These are phyloP conservation scores for Verticillium dahliae DNA, from an alignment of 2,329 filamentous ascomycete species.

Conservation along the genomic window DNA sequence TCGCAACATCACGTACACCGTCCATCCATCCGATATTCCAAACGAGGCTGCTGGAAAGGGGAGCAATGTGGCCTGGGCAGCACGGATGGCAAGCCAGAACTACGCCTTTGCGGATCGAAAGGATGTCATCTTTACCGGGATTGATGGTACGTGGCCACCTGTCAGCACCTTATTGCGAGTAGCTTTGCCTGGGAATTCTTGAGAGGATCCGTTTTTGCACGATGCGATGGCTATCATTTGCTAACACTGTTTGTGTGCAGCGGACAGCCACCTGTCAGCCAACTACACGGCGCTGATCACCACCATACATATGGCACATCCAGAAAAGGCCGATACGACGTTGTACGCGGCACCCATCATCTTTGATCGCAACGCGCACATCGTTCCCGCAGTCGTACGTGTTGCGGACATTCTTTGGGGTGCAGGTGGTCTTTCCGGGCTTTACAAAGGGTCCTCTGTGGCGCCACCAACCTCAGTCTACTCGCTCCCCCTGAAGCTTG, in stretches of 20 bases:
- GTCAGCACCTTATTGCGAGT: background rate
- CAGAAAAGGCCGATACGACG: conserved; percentile 54
- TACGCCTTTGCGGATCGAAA: conserved; percentile 47
- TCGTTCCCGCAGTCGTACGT: conserved; percentile 60
- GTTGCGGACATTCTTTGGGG: conserved; percentile 69
- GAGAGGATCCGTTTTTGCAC: background rate
- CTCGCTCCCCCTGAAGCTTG: conserved; percentile 59
- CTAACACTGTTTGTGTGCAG: conserved; percentile 29
- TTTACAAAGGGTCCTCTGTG: conserved; percentile 57
- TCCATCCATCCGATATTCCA: conserved; percentile 59
- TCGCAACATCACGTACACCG: conserved; percentile 58
- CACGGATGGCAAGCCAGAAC: conserved; percentile 56
- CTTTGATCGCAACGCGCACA: conserved; percentile 67
- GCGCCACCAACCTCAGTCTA: conserved; percentile 70
- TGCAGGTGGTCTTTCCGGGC: conserved; percentile 62
- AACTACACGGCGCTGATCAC: conserved; percentile 62
- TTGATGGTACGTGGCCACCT: conserved; percentile 56
- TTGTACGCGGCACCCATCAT: conserved; percentile 66
- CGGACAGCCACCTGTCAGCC: conserved; percentile 63
- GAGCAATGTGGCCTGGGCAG: conserved; percentile 68
- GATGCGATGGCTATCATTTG: background rate
- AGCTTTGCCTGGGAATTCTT: too few relatives aligned
- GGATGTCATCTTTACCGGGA: conserved; percentile 63
- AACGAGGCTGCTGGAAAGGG: conserved; percentile 68
- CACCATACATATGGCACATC: conserved; percentile 53